Conservation (phyloP, 106 monocot genomes). For the Dactylorhiza incarnata region DNA sequence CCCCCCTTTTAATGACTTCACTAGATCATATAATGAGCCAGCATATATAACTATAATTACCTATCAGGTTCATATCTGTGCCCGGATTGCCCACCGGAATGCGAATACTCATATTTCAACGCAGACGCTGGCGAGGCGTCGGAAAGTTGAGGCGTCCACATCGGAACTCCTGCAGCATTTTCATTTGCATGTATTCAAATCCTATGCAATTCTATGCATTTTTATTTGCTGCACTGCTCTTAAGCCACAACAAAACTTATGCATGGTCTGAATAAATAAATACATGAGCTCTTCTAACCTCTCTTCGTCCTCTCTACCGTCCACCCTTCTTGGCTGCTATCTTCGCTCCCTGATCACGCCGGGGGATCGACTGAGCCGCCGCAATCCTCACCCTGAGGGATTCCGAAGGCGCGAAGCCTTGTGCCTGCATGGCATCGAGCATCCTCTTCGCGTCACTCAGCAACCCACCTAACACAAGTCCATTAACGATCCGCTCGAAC, state of each 20-base stretch:
- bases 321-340: background rate
- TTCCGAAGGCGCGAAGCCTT: conserved; percentile 40
- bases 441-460: conserved; percentile 53
- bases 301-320: background rate
- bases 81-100: no score
- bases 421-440: conserved; percentile 38
- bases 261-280: background rate
- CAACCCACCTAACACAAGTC: conserved; percentile 49
- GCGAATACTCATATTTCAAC: background rate
- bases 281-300: background rate
- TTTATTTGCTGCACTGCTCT: no score
- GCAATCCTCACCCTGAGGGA: conserved; percentile 18
- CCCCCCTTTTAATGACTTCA: no score
- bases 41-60: no score
- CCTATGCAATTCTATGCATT: no score
- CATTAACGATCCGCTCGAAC: conserved; percentile 58
- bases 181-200: background rate
- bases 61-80: no score
- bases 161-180: background rate
- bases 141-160: background rate
- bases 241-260: no score
- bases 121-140: conserved; percentile 26
- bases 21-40: no score
- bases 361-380: conserved; percentile 32
- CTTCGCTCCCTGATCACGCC: conserved; percentile 6